phyloP scores from a whole-genome alignment of 345 rosid species.

The Litchi chinensis region DNA sequence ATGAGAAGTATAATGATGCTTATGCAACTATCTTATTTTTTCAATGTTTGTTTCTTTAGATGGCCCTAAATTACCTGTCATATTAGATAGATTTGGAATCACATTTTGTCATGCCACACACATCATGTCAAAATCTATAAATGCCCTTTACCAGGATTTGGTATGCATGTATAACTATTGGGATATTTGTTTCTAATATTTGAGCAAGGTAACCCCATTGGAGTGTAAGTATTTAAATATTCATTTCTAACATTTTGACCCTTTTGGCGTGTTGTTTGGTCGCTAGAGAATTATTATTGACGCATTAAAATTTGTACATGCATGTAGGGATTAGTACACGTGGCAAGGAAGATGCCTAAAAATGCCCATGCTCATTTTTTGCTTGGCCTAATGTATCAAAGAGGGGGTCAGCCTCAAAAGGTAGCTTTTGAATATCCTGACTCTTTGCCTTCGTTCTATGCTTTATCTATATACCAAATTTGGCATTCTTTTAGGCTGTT shows the following conservation, averaged over 20 bases:
- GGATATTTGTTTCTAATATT: background rate
- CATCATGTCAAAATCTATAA: background rate
- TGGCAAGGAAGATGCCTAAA: conserved; percentile 94
- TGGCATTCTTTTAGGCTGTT: conserved; percentile 62
- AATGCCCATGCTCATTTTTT: conserved; percentile 97
- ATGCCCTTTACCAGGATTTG: background rate
- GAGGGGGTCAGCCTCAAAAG: conserved; percentile 90
- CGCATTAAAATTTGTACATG: background rate
- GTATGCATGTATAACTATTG: background rate
- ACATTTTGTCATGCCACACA: background rate
- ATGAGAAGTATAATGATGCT: background rate
- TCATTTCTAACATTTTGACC: background rate
- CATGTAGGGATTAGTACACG: conserved; percentile 85
- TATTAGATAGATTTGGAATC: background rate
- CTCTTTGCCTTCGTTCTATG: conserved; percentile 7
- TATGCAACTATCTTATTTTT: background rate
- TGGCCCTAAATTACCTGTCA: background rate
- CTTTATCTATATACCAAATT: conserved; percentile 16
- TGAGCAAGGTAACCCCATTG: background rate
- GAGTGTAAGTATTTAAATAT: background rate
- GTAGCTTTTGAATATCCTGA: conserved; percentile 39
- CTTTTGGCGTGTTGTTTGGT: background rate
- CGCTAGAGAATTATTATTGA: background rate
- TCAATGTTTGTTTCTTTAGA: background rate
- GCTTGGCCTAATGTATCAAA: conserved; percentile 93